A percentile compares a stretch with the other conserved stretches of the same genome.
Evolutionary conservation across 176 grass and related monocot genomes (phyloP).

Genomic region (Triticum turgidum): DNA sequence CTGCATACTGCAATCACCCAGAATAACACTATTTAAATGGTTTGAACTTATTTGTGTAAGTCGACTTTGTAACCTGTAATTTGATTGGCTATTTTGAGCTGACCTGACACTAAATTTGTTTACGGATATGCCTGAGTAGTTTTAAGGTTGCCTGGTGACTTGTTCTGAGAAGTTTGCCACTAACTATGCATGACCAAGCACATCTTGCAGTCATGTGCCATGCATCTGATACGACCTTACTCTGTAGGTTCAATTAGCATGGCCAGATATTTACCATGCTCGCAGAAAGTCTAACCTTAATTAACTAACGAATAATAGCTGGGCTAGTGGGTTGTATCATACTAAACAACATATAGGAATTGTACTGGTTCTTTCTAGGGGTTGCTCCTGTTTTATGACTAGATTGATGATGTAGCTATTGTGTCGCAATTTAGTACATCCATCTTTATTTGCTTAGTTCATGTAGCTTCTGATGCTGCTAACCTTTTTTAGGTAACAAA

Average conservation of each 20-base stretch:
- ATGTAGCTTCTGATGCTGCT: conserved; percentile 7
- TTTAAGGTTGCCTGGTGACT: background rate
- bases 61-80: background rate
- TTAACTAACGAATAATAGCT: background rate
- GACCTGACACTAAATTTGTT: background rate
- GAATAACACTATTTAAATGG: background rate
- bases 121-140: background rate
- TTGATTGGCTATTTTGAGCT: background rate
- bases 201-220: background rate
- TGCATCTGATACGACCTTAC: background rate
- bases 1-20: no score
- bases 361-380: background rate
- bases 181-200: background rate
- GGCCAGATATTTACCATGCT: background rate
- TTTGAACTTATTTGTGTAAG: conserved; percentile 11
- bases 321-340: background rate
- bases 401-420: background rate
- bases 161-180: background rate
- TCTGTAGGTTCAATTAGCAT: background rate
- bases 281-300: background rate
- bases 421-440: background rate
- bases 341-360: background rate
- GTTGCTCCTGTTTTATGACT: background rate
- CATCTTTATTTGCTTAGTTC: conserved; percentile 9
- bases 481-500: conserved; percentile 44